A percentile compares a stretch with the other conserved stretches of the same genome.
Conservation (phyloP, 805 yeast species). For the Millerago galiae region DNA sequence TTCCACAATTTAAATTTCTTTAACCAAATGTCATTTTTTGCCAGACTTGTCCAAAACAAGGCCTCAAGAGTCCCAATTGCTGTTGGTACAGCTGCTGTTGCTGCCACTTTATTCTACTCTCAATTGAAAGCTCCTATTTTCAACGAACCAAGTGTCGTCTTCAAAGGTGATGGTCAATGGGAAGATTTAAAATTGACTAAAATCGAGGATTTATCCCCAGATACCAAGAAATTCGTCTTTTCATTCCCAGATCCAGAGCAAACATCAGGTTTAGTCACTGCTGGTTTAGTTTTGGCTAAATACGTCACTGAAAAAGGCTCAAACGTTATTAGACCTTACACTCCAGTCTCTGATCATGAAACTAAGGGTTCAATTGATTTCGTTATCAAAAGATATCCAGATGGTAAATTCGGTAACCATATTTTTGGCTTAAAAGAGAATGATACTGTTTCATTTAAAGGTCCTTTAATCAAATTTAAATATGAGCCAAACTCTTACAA, state of each 20-base stretch:
- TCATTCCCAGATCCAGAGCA: slow-evolving; percentile 61
- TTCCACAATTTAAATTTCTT: neutral
- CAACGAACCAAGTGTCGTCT: slow-evolving; percentile 39
- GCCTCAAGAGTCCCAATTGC: slow-evolving; percentile 31
- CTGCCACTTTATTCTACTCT: slow-evolving; percentile 27
- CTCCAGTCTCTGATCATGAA: slow-evolving; percentile 73
- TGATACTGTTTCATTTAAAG: slow-evolving; percentile 87
- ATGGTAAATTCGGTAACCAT: slow-evolving; percentile 79
- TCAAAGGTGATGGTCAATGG: slow-evolving; percentile 65
- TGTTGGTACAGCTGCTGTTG: slow-evolving; percentile 43
- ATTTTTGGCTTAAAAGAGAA: slow-evolving; percentile 61
- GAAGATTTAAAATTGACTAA: slow-evolving; percentile 55
- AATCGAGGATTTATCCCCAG: slow-evolving; percentile 44
- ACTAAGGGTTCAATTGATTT: slow-evolving; percentile 71
- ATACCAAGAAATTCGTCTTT: slow-evolving; percentile 66
- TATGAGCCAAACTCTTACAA: slow-evolving; percentile 84
- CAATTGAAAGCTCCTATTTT: slow-evolving; percentile 23
- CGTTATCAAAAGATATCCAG: slow-evolving; percentile 76
- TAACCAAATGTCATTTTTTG: slow-evolving; percentile 19
- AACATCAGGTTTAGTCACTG: slow-evolving; percentile 69
- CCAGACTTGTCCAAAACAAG: slow-evolving; percentile 18
- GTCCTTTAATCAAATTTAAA: slow-evolving; percentile 88
- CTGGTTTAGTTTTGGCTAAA: slow-evolving; percentile 78
- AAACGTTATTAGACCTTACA: slow-evolving; percentile 71
- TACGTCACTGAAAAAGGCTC: slow-evolving; percentile 77